A percentile compares a stretch with the other conserved stretches of the same genome.
Evolutionary conservation across 176 grass and related monocot species (phyloP).

Genomic region (Cenchrus americanus): DNA sequence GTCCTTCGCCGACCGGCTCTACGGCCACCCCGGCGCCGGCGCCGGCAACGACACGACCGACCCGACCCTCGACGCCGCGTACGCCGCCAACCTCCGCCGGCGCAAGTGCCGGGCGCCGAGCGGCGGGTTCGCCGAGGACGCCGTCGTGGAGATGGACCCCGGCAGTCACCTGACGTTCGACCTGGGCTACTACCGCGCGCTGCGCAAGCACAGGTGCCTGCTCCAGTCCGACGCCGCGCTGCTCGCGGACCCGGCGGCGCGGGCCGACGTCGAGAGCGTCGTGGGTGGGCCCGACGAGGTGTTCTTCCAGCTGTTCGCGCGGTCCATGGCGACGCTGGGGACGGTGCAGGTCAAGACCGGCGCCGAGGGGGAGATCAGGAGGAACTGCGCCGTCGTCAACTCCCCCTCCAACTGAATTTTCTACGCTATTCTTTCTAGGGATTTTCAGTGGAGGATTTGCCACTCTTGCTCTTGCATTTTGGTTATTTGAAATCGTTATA

Average conservation of each 20-base stretch:
- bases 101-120: constrained; percentile 58
- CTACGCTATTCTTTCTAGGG: background rate
- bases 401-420: background rate
- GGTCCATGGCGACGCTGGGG: constrained; percentile 71
- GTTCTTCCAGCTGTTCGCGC: constrained; percentile 68
- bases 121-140: constrained; percentile 35
- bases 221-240: constrained; percentile 73
- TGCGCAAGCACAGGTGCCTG: constrained; percentile 70
- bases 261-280: constrained; percentile 44
- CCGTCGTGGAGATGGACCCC: constrained; percentile 84
- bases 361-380: constrained; percentile 68
- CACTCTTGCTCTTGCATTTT: constrained; percentile 11
- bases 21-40: constrained; percentile 40
- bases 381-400: constrained; percentile 62
- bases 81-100: constrained; percentile 63
- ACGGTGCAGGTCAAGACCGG: constrained; percentile 66
- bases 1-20: constrained; percentile 64
- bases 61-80: constrained; percentile 61
- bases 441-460: background rate
- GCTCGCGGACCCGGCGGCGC: constrained; percentile 41
- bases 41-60: constrained; percentile 51
- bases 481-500: background rate
- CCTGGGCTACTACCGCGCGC: constrained; percentile 65
- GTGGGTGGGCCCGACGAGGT: constrained; percentile 36
- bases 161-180: constrained; percentile 82